Evolutionary conservation across 768 basidiomycete species (phyloP).

Genomic region (Crepidotus variabilis): DNA sequence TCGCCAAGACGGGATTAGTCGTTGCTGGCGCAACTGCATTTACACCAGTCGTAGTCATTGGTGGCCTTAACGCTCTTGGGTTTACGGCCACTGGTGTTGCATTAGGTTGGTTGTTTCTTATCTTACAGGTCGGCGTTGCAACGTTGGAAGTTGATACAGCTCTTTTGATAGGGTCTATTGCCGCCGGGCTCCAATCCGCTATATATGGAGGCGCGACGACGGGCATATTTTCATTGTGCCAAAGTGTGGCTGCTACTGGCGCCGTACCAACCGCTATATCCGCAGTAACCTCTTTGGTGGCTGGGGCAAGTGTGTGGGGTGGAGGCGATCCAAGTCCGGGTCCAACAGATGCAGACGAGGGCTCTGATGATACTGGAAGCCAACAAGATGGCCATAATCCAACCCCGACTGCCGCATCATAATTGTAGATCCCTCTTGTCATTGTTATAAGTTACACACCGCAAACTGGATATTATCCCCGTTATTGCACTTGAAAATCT

Average conservation of each 20-base stretch:
- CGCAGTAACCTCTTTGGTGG: background rate
- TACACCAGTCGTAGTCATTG: conserved; percentile 8
- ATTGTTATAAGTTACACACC: too few species aligned
- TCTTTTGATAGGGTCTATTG: conserved; percentile 11
- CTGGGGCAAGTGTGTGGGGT: too few species aligned
- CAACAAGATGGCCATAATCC: too few species aligned
- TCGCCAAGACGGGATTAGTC: conserved; percentile 9
- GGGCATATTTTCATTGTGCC: conserved; percentile 19
- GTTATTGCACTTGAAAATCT: too few species aligned
- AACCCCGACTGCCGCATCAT: too few species aligned
- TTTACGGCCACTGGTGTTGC: conserved; percentile 15
- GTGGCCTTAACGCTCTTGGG: conserved; percentile 10
- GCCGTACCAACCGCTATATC: conserved; percentile 2
- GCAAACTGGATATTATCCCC: too few species aligned
- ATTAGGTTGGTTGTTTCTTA: conserved; percentile 1
- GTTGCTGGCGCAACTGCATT: conserved; percentile 11
- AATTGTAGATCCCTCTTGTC: too few species aligned
- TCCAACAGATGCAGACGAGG: too few species aligned
- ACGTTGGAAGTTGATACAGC: background rate
- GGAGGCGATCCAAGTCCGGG: too few species aligned
- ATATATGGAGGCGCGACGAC: conserved; percentile 16
- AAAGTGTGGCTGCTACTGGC: conserved; percentile 16
- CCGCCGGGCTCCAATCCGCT: conserved; percentile 7
- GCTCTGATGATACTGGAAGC: too few species aligned
- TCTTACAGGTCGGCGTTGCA: background rate